These are phyloP conservation scores for Debaryomyces nepalensis DNA, from an alignment of 1,139 yeast species.

Conservation along the genomic window DNA sequence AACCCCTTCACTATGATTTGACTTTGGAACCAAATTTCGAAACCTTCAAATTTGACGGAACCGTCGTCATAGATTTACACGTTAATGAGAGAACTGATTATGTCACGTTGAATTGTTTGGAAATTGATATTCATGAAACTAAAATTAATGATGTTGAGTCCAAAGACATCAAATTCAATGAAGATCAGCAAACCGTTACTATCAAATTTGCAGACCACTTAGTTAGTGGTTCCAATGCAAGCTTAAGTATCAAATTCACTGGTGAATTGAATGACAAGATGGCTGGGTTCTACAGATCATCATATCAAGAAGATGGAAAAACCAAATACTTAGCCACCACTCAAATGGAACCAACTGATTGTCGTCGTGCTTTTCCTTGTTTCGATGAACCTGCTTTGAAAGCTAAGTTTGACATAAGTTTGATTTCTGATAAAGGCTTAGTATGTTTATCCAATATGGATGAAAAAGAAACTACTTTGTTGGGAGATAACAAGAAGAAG, in stretches of 20 bases:
- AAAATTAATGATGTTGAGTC: conserved; percentile 44
- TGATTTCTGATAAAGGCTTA: conserved; percentile 61
- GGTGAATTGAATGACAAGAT: conserved; percentile 79
- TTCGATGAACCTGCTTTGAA: conserved; percentile 86
- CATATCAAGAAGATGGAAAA: conserved; percentile 64
- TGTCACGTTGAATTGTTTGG: conserved; percentile 64
- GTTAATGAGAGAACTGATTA: conserved; percentile 58
- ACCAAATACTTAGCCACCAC: conserved; percentile 75
- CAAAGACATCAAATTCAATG: conserved; percentile 43
- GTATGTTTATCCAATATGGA: conserved; percentile 86
- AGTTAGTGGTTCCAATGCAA: conserved; percentile 44
- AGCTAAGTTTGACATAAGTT: conserved; percentile 72
- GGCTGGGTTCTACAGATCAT: conserved; percentile 87
- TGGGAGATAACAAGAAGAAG: conserved; percentile 53
- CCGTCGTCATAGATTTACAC: conserved; percentile 63
- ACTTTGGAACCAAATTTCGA: conserved; percentile 75
- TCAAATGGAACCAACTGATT: conserved; percentile 89
- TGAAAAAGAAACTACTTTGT: conserved; percentile 50
- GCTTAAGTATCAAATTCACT: conserved; percentile 59
- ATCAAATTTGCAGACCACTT: conserved; percentile 60
- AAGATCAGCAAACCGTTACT: conserved; percentile 65
- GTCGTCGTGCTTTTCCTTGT: conserved; percentile 90
- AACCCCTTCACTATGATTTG: conserved; percentile 72
- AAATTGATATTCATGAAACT: conserved; percentile 63
- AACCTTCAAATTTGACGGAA: conserved; percentile 72